Base-by-base conservation (phyloP, 2,329 filamentous ascomycete genomes). In the Fusarium sp. region DNA sequence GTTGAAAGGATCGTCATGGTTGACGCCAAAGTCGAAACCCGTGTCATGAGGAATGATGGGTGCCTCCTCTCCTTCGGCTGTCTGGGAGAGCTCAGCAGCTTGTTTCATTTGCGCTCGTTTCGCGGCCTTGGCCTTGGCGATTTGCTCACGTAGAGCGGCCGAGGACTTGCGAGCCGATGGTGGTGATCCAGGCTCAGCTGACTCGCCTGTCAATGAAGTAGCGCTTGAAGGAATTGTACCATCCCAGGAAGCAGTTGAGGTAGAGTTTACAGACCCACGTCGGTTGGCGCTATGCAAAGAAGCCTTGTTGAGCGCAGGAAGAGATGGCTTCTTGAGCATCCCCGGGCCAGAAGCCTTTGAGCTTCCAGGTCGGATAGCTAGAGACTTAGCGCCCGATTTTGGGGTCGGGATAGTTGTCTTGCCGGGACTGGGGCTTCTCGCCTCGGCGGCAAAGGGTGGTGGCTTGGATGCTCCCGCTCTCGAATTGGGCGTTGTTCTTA, bases 111-210 rank as follows among this genome's bases (percentile, higher is more conserved):
- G 82, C 13, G 87, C 90, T 67, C 89, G 87, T 60, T 89, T 91
- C 4, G 94, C 92, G 4, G 94, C 94, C 77, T 95, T 97, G 1
- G 96, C 95, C 74, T 94, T 95, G 40, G 94, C 94, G 68, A 98
- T 98, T 57, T 96, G 94, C 54, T 98, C 94, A 34, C 96, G 89
- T 16, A 99, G 82, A 1, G 94, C 91, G 18, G 87, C 84, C 1
- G 95, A 98, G 0, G 94, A 94, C 74, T 92, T 96, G 41, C 82
- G 79, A 56, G 73, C 78, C 1, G 79, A 75, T 8, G 74, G 63
- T 1, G 73, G 73, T 9, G 71, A 61, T 22, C 71, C 56, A 13
- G 71, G 65, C 16, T 74, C 72, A 1, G 59, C 34, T 2, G 67
- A 61, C 8, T 64, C 49, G 6, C 56, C 65, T 25, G 66, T 69